Evolutionary conservation across 257 asterid genomes (phyloP).

Genomic region (Avicennia marina): DNA sequence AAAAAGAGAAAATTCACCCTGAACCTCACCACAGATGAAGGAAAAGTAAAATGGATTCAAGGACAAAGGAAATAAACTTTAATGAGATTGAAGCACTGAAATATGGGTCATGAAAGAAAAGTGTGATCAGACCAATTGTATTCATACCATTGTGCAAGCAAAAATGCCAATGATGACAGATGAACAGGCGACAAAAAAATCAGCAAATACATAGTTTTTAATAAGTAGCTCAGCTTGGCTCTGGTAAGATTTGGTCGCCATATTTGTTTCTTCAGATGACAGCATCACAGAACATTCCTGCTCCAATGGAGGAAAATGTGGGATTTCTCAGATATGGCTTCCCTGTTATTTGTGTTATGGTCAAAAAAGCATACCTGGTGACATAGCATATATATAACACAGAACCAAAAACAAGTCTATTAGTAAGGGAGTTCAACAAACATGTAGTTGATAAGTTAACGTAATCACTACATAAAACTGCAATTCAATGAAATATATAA

Average conservation of each 20-base stretch:
- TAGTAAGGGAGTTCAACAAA: too few relatives aligned
- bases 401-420: too few relatives aligned
- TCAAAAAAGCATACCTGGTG: too few relatives aligned
- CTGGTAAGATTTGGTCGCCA: constrained; percentile 41
- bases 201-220: constrained; percentile 40
- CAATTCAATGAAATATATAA: too few relatives aligned
- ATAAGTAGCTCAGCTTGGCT: constrained; percentile 47
- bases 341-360: not conserved
- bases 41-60: too few relatives aligned
- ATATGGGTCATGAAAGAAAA: constrained; percentile 1
- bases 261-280: constrained; percentile 27
- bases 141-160: constrained; percentile 64
- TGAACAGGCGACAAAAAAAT: constrained; percentile 34
- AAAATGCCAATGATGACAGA: constrained; percentile 52
- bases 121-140: too few relatives aligned
- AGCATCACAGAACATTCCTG: constrained; percentile 24
- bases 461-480: too few relatives aligned
- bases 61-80: not conserved
- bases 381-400: too few relatives aligned
- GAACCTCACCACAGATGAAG: too few relatives aligned
- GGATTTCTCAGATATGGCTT: not conserved
- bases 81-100: not conserved
- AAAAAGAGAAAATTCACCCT: too few relatives aligned
- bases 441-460: too few relatives aligned
- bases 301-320: not conserved